Conservation (phyloP, 1,284 basidiomycete species). For the Rhodotorula sp. region DNA sequence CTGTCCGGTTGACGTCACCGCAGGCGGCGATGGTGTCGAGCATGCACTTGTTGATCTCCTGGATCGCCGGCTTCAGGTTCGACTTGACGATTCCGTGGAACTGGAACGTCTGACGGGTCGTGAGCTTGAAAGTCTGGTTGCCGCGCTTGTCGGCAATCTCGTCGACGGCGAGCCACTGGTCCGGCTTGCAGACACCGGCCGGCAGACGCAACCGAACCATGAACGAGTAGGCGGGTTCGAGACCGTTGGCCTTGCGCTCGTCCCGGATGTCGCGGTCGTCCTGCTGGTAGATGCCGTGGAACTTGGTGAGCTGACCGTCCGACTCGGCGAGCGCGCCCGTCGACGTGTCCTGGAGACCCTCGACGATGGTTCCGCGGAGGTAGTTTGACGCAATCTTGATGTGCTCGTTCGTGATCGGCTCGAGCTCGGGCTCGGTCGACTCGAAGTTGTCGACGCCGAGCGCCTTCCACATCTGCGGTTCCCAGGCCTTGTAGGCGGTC, state of each 20-base stretch:
- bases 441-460: conserved; percentile 88
- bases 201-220: conserved; percentile 98
- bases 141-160: conserved; percentile 94
- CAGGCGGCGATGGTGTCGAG: conserved; percentile 97
- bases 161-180: conserved; percentile 95
- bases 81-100: conserved; percentile 98
- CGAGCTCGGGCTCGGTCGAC: conserved; percentile 87
- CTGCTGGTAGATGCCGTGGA: conserved; percentile 62
- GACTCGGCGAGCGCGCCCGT: conserved; percentile 86
- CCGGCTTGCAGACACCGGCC: conserved; percentile 84
- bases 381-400: conserved; percentile 97
- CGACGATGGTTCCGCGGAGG: conserved; percentile 86
- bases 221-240: conserved; percentile 95
- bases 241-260: conserved; percentile 86
- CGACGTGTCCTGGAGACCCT: conserved; percentile 80
- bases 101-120: conserved; percentile 98
- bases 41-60: conserved; percentile 87
- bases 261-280: conserved; percentile 98
- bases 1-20: conserved; percentile 91
- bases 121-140: conserved; percentile 93
- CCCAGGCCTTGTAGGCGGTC: conserved; percentile 96
- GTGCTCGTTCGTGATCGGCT: conserved; percentile 98
- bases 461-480: conserved; percentile 88
- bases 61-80: conserved; percentile 93
- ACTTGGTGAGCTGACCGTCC: conserved; percentile 95